Evolutionary conservation across 345 rosid genomes (phyloP).

Genomic region (Mangifera indica): DNA sequence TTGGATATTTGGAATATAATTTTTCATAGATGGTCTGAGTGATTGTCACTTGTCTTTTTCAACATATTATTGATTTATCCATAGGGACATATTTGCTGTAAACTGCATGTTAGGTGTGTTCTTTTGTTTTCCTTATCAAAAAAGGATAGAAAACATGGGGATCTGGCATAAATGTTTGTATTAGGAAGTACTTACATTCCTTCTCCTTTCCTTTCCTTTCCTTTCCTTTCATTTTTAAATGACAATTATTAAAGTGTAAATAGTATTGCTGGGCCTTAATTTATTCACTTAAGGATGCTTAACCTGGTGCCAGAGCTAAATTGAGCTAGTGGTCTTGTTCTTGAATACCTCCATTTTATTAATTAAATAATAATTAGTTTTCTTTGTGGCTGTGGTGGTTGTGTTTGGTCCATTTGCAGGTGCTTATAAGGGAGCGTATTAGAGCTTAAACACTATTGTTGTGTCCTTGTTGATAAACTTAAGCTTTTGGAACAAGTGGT

Average conservation of each 20-base stretch:
- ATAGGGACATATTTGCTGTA: background rate
- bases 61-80: background rate
- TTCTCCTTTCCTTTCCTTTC: background rate
- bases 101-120: background rate
- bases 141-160: background rate
- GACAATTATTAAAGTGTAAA: background rate
- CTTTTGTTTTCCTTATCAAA: too few relatives aligned
- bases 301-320: too few relatives aligned
- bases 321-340: too few relatives aligned
- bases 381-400: too few relatives aligned
- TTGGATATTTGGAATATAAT: background rate
- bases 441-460: too few relatives aligned
- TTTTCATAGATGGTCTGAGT: background rate
- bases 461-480: too few relatives aligned
- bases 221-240: background rate
- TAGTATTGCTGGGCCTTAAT: background rate
- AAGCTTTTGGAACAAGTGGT: too few relatives aligned
- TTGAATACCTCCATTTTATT: too few relatives aligned
- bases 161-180: background rate
- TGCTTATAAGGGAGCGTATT: too few relatives aligned
- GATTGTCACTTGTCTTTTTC: background rate
- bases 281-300: too few relatives aligned
- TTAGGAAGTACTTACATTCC: background rate
- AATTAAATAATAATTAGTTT: too few relatives aligned
- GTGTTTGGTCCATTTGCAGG: too few relatives aligned